Conservation (phyloP, 495 filamentous ascomycete species). For the Penicillium psychrofluorescens region DNA sequence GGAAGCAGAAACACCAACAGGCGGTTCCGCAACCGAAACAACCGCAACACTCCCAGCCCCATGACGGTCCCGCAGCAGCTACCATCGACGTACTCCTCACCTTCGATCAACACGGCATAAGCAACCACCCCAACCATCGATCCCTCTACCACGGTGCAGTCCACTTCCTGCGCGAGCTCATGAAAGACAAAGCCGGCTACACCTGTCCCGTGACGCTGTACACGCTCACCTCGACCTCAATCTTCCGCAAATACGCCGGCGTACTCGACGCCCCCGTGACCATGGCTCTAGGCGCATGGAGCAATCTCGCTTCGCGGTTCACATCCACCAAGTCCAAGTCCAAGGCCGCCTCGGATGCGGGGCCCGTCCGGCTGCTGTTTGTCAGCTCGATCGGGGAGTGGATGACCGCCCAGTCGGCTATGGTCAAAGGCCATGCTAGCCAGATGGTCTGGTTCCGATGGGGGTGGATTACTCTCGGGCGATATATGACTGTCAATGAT, state of each 20-base stretch:
- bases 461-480: conserved; percentile 84
- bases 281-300: conserved; percentile 38
- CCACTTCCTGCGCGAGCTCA: conserved; percentile 57
- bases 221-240: conserved; percentile 62
- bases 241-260: conserved; percentile 73
- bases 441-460: conserved; percentile 99
- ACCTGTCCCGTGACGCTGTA: conserved; percentile 71
- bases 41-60: conserved; percentile 6
- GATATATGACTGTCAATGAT: conserved; percentile 97
- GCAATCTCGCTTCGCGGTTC: conserved; percentile 27
- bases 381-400: conserved; percentile 56
- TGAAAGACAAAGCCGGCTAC: conserved; percentile 58
- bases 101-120: conserved; percentile 76
- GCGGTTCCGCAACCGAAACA: background rate
- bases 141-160: conserved; percentile 75
- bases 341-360: conserved; percentile 6
- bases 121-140: conserved; percentile 84
- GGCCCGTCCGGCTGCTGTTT: conserved; percentile 55
- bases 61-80: conserved; percentile 37
- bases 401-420: conserved; percentile 69
- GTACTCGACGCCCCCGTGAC: conserved; percentile 67
- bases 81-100: conserved; percentile 80
- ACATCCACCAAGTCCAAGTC: conserved; percentile 24
- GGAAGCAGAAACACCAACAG: too few relatives aligned
- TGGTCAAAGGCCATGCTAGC: conserved; percentile 81